These are phyloP conservation scores for Amanita rimosa DNA, from an alignment of 768 basidiomycete species.

Conservation along the genomic window DNA sequence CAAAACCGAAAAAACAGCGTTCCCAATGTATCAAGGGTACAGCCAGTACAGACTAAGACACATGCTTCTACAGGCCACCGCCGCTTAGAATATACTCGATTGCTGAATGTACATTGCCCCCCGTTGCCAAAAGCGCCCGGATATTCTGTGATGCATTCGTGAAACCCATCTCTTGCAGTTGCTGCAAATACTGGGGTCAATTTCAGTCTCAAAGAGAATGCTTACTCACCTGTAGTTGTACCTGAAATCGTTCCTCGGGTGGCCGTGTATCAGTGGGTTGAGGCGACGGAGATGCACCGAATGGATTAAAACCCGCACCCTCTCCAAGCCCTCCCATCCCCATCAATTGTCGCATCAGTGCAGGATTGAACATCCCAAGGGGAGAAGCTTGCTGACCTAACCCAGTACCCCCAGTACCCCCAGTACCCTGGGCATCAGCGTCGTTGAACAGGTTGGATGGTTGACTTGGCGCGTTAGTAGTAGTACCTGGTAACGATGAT, in stretches of 20 bases:
- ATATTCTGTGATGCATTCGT: conserved; percentile 84
- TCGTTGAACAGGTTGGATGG: conserved; percentile 7
- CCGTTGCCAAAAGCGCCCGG: conserved; percentile 80
- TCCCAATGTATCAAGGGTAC: no score
- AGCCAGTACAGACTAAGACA: no score
- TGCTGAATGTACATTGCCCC: conserved; percentile 86
- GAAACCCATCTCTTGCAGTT: conserved; percentile 95
- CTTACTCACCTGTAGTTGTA: conserved; percentile 58
- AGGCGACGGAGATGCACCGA: conserved; percentile 25
- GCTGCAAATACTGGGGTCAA: conserved; percentile 27
- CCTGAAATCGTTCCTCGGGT: conserved; percentile 88
- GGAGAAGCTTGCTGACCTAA: conserved; percentile 14
- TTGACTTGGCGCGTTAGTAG: no score
- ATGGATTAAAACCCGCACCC: conserved; percentile 13
- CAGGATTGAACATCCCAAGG: conserved; percentile 25
- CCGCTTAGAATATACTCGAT: conserved; percentile 88
- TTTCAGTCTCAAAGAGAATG: not conserved
- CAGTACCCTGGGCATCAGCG: conserved; percentile 12
- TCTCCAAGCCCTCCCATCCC: conserved; percentile 17
- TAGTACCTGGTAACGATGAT: conserved; percentile 7
- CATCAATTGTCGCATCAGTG: conserved; percentile 33
- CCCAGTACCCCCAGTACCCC: conserved; percentile 11
- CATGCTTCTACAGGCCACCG: conserved; percentile 42
- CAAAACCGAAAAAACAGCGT: no score
- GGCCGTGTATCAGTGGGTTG: conserved; percentile 56